Conservation (phyloP, 345 rosid genomes). For the Eutrema yunnanense region DNA sequence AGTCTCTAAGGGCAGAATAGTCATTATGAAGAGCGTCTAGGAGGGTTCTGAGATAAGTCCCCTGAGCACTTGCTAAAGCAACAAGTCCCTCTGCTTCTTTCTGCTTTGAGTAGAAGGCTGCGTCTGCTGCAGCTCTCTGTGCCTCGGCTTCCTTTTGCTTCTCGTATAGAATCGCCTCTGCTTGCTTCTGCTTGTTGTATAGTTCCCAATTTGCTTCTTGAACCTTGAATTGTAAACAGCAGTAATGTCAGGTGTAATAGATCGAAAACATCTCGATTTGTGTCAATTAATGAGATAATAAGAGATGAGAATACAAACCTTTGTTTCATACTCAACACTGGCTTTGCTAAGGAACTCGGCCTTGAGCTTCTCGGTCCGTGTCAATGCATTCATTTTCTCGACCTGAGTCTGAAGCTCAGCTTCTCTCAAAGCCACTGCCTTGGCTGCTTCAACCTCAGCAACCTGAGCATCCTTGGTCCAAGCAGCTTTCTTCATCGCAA, state of each 20-base stretch:
- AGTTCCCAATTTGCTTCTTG: slow-evolving; percentile 76
- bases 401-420: slow-evolving; percentile 75
- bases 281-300: neutral
- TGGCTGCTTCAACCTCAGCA: slow-evolving; percentile 73
- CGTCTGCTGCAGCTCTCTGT: slow-evolving; percentile 57
- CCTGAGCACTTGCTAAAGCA: slow-evolving; percentile 59
- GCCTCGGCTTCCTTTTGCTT: slow-evolving; percentile 59
- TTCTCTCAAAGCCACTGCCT: slow-evolving; percentile 60
- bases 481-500: slow-evolving; percentile 70
- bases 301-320: slow-evolving; percentile 29
- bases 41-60: slow-evolving; percentile 48
- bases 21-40: slow-evolving; percentile 50
- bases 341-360: slow-evolving; percentile 75
- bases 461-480: slow-evolving; percentile 56
- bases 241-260: neutral
- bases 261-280: neutral
- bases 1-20: slow-evolving; percentile 48
- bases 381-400: slow-evolving; percentile 68
- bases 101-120: slow-evolving; percentile 47
- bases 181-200: slow-evolving; percentile 57
- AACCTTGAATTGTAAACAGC: slow-evolving; percentile 20
- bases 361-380: slow-evolving; percentile 65
- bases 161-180: slow-evolving; percentile 51
- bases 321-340: slow-evolving; percentile 74
- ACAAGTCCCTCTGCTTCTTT: slow-evolving; percentile 64